Evolutionary conservation across 768 basidiomycete genomes (phyloP).

Genomic region (Agrocybe pediades): DNA sequence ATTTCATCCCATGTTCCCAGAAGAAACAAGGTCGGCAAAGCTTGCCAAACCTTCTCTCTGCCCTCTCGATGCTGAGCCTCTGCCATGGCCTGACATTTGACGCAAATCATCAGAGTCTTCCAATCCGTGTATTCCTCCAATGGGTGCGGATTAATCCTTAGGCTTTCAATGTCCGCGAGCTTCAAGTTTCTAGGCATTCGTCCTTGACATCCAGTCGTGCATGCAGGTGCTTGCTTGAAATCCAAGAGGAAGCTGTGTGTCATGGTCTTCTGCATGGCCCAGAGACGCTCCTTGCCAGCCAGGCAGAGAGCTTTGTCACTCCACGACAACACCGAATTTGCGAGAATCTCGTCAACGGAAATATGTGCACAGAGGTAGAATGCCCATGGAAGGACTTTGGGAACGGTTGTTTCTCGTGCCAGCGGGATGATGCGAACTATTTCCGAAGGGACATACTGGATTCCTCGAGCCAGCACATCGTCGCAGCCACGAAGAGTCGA

Average conservation of each 20-base stretch:
- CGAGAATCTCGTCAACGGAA: slow-evolving; percentile 31
- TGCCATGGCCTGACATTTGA: slow-evolving; percentile 28
- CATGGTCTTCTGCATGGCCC: slow-evolving; percentile 38
- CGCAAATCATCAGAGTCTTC: slow-evolving; percentile 32
- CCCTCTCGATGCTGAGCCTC: slow-evolving; percentile 33
- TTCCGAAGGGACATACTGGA: slow-evolving; percentile 35
- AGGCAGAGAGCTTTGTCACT: slow-evolving; percentile 42
- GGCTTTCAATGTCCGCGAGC: slow-evolving; percentile 32
- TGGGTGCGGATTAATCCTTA: slow-evolving; percentile 38
- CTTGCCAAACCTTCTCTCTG: slow-evolving; percentile 39
- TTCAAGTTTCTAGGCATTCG: slow-evolving; percentile 22
- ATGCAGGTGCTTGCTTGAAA: slow-evolving; percentile 31
- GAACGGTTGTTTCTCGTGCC: slow-evolving; percentile 39
- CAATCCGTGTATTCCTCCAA: slow-evolving; percentile 38
- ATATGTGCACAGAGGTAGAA: slow-evolving; percentile 48
- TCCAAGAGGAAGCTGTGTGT: slow-evolving; percentile 40
- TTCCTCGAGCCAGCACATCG: slow-evolving; percentile 34
- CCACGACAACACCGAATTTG: slow-evolving; percentile 39
- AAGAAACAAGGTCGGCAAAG: slow-evolving; percentile 35
- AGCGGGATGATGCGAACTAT: slow-evolving; percentile 43
- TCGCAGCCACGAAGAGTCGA: slow-evolving; percentile 41
- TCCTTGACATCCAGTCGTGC: slow-evolving; percentile 26
- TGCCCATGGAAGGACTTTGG: slow-evolving; percentile 45
- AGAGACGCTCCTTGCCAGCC: slow-evolving; percentile 39
- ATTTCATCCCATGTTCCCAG: slow-evolving; percentile 42